A percentile compares a stretch with the other conserved stretches of the same genome.
These are phyloP conservation scores for Tilletiaria anomala DNA, from an alignment of 1,284 basidiomycete genomes.

Conservation along the genomic window DNA sequence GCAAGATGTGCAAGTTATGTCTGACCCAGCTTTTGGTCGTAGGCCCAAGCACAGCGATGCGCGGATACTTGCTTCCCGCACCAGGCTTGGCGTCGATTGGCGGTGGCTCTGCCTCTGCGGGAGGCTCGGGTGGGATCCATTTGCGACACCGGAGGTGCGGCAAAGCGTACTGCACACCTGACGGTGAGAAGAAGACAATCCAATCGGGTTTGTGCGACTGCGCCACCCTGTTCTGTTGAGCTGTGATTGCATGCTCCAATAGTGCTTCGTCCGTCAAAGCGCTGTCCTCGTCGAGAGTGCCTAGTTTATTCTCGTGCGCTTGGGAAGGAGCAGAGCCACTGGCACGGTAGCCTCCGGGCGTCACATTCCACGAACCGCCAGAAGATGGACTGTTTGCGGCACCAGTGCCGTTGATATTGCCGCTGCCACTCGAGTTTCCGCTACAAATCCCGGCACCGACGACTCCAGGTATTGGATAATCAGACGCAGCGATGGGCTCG, in stretches of 20 bases:
- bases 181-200: constrained; percentile 38
- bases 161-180: constrained; percentile 29
- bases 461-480: too few species aligned
- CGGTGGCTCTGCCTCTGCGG: background rate
- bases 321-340: background rate
- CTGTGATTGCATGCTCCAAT: background rate
- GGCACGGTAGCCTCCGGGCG: background rate
- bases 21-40: constrained; percentile 26
- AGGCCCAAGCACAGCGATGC: constrained; percentile 26
- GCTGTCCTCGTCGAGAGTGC: background rate
- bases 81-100: background rate
- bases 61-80: constrained; percentile 8
- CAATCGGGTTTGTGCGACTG: constrained; percentile 17
- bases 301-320: background rate
- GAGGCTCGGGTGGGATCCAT: constrained; percentile 19
- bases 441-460: too few species aligned
- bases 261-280: background rate
- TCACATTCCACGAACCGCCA: too few species aligned
- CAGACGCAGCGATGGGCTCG: too few species aligned
- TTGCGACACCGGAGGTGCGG: constrained; percentile 15
- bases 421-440: too few species aligned
- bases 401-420: too few species aligned
- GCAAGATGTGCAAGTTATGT: constrained; percentile 9
- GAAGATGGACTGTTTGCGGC: too few species aligned
- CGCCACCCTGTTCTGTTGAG: constrained; percentile 4